phyloP scores from a whole-genome alignment of 805 yeast genomes.

The Cyberlindnera maritima region DNA sequence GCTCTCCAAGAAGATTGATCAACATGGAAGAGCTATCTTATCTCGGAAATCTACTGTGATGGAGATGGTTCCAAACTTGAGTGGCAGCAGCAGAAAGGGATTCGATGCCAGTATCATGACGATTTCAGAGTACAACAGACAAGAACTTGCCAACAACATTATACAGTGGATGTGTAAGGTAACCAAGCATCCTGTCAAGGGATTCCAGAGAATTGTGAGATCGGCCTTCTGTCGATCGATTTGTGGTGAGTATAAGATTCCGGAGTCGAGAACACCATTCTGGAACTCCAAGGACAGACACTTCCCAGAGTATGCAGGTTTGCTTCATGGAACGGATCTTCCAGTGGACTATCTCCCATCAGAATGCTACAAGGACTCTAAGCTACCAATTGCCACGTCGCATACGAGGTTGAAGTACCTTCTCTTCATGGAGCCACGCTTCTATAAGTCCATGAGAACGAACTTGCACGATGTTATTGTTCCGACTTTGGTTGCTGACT shows the following conservation, averaged over 20 bases:
- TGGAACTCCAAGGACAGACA: constrained; percentile 20
- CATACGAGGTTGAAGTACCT: constrained; percentile 56
- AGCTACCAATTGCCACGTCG: constrained; percentile 29
- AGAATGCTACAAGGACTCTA: not conserved
- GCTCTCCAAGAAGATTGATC: constrained; percentile 45
- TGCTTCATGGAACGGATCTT: constrained; percentile 16
- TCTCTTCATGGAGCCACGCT: constrained; percentile 57
- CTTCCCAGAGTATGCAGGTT: constrained; percentile 14
- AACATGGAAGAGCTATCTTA: constrained; percentile 49
- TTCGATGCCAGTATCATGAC: constrained; percentile 40
- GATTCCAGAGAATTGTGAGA: constrained; percentile 40
- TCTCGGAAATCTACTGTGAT: constrained; percentile 25
- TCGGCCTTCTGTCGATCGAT: constrained; percentile 42
- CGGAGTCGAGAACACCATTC: constrained; percentile 19
- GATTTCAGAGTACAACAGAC: constrained; percentile 49
- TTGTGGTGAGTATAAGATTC: constrained; percentile 27
- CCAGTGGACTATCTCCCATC: constrained; percentile 10
- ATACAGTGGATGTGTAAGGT: constrained; percentile 52
- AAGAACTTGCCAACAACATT: constrained; percentile 42
- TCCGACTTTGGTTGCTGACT: constrained; percentile 54
- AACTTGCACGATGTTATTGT: constrained; percentile 46
- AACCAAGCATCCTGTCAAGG: constrained; percentile 34
- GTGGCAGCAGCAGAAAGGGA: not conserved
- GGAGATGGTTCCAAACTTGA: constrained; percentile 2
- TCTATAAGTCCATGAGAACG: constrained; percentile 50